Conservation (phyloP, 2,329 filamentous ascomycete species). For the Fusarium multiceps region DNA sequence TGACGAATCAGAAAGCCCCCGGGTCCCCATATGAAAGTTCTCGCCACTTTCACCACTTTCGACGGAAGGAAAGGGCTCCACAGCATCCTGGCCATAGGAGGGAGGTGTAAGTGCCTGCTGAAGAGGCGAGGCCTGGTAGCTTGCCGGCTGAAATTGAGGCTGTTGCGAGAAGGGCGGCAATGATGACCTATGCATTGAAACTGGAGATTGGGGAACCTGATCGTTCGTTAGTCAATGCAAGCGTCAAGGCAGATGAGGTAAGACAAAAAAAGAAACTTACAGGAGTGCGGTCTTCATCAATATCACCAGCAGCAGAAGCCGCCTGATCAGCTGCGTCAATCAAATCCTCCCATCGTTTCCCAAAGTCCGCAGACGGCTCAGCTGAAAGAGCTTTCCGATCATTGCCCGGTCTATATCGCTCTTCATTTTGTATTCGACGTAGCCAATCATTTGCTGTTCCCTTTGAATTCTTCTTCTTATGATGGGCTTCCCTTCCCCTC, state of each 20-base stretch:
- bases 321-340: conserved; percentile 82
- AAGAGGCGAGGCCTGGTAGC: conserved; percentile 89
- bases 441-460: conserved; percentile 76
- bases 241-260: neutral
- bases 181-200: conserved; percentile 71
- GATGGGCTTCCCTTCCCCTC: conserved; percentile 77
- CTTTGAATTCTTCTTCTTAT: conserved; percentile 81
- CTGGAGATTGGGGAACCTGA: conserved; percentile 72
- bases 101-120: conserved; percentile 92
- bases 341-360: conserved; percentile 95
- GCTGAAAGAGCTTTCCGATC: conserved; percentile 87
- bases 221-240: conserved; percentile 38
- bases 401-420: conserved; percentile 72
- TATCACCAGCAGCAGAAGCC: conserved; percentile 89
- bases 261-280: conserved; percentile 57
- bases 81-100: conserved; percentile 71
- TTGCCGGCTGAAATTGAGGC: conserved; percentile 70
- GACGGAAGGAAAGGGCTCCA: conserved; percentile 89
- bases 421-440: conserved; percentile 68
- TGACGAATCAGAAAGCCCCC: conserved; percentile 76
- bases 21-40: conserved; percentile 75
- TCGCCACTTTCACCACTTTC: conserved; percentile 81
- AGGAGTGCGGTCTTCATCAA: conserved; percentile 90
- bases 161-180: conserved; percentile 69
- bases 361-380: conserved; percentile 83